These are phyloP conservation scores for Rhodamnia rubescens DNA, from an alignment of 345 rosid genomes.

Conservation along the genomic window DNA sequence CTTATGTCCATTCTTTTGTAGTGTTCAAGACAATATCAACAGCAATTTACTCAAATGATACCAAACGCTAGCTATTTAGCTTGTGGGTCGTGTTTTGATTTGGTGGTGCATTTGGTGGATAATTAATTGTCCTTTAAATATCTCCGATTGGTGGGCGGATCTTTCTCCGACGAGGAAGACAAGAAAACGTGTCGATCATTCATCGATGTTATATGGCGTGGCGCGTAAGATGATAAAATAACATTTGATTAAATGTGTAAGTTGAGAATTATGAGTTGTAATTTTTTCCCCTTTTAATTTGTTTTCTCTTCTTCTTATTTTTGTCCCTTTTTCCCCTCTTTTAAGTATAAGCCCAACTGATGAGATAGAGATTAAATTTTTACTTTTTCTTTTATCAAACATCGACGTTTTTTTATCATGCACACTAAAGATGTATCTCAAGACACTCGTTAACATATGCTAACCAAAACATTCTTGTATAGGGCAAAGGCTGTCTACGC, in stretches of 20 bases:
- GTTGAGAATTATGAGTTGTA: neutral
- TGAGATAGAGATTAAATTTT: neutral
- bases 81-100: neutral
- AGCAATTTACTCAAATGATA: neutral
- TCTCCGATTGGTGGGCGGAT: neutral
- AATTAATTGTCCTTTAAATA: neutral
- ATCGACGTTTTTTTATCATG: neutral
- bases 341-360: neutral
- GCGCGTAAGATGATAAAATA: neutral
- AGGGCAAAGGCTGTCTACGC: neutral
- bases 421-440: neutral
- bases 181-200: neutral
- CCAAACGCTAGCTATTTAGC: neutral
- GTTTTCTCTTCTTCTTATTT: no score
- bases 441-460: neutral
- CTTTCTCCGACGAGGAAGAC: neutral
- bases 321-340: neutral
- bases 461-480: neutral
- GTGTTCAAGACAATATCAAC: neutral
- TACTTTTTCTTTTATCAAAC: no score
- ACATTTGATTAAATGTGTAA: neutral
- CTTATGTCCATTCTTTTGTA: neutral
- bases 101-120: neutral
- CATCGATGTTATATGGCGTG: neutral
- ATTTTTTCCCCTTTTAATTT: neutral